Evolutionary conservation across 2,329 filamentous ascomycete species (phyloP).

Genomic region (Ceratocystis smalleyi): DNA sequence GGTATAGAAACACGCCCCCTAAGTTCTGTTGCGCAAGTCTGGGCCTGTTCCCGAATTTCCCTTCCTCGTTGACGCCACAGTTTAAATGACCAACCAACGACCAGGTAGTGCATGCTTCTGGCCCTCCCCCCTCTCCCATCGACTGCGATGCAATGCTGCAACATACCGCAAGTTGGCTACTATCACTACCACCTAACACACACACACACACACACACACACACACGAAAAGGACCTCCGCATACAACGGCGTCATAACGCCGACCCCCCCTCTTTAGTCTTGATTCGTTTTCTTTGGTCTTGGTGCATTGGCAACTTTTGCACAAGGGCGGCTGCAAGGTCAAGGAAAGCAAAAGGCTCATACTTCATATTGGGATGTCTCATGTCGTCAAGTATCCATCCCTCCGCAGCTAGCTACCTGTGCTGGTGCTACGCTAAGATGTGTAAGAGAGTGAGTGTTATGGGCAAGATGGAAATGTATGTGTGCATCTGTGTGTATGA

Average conservation of each 20-base stretch:
- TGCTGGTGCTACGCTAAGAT: too few relatives aligned
- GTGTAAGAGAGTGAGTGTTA: too few relatives aligned
- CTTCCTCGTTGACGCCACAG: background rate
- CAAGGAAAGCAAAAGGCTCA: too few relatives aligned
- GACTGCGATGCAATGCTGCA: background rate
- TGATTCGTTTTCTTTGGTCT: background rate
- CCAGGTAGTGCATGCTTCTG: background rate
- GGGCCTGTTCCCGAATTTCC: background rate
- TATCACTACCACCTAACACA: background rate
- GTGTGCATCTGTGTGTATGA: background rate
- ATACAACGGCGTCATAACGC: background rate
- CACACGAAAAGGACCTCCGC: background rate
- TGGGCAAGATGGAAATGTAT: background rate
- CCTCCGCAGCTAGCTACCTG: background rate
- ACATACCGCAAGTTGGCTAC: background rate
- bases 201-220: too few relatives aligned
- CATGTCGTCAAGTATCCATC: background rate
- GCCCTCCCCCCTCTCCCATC: too few relatives aligned
- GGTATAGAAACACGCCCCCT: background rate
- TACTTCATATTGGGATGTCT: background rate
- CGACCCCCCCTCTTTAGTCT: background rate
- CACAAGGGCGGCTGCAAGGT: too few relatives aligned
- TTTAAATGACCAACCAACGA: background rate
- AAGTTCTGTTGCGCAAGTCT: background rate
- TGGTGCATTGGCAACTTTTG: too few relatives aligned